Percentiles rank a stretch among this genome's conserved stretches.
phyloP scores from a whole-genome alignment of 805 yeast genomes.

The Candida awuae region DNA sequence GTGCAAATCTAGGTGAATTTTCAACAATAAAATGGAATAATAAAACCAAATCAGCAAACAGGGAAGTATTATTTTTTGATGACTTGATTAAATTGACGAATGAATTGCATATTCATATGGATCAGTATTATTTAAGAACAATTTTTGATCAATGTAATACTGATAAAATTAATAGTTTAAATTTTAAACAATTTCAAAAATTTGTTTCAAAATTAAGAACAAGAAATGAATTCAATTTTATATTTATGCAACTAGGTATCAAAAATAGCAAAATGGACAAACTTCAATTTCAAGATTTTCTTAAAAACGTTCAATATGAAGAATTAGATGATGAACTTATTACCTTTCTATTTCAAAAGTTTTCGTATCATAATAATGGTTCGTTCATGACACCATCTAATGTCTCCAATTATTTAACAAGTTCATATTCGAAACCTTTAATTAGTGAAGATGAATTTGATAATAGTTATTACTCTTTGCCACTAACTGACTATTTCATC shows the following conservation, averaged over 20 bases:
- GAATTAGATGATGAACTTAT: slow-evolving; percentile 15
- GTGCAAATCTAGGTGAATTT: slow-evolving; percentile 6
- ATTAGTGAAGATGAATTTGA: slow-evolving; percentile 13
- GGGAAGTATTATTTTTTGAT: slow-evolving; percentile 40
- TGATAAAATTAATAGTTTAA: slow-evolving; percentile 42
- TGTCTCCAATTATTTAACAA: slow-evolving; percentile 26
- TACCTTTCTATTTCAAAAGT: slow-evolving; percentile 32
- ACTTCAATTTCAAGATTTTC: slow-evolving; percentile 35
- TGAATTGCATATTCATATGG: slow-evolving; percentile 65
- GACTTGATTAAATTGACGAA: slow-evolving; percentile 61
- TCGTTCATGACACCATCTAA: slow-evolving; percentile 20
- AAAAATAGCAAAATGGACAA: slow-evolving; percentile 19
- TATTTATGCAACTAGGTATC: slow-evolving; percentile 28
- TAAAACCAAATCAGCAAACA: slow-evolving; percentile 2
- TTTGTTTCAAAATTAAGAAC: slow-evolving; percentile 63
- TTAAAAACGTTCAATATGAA: slow-evolving; percentile 35
- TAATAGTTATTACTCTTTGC: slow-evolving; percentile 40
- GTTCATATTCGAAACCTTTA: slow-evolving; percentile 25
- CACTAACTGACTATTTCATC: slow-evolving; percentile 78
- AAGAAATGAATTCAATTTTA: slow-evolving; percentile 49
- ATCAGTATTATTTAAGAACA: slow-evolving; percentile 38
- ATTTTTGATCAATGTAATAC: slow-evolving; percentile 50
- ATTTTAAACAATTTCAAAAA: slow-evolving; percentile 64
- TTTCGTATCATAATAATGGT: slow-evolving; percentile 19
- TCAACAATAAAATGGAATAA: slow-evolving; percentile 7